phyloP scores from a whole-genome alignment of 192 early-diverging fungal species.

The Globomyces pollinis-pini region DNA sequence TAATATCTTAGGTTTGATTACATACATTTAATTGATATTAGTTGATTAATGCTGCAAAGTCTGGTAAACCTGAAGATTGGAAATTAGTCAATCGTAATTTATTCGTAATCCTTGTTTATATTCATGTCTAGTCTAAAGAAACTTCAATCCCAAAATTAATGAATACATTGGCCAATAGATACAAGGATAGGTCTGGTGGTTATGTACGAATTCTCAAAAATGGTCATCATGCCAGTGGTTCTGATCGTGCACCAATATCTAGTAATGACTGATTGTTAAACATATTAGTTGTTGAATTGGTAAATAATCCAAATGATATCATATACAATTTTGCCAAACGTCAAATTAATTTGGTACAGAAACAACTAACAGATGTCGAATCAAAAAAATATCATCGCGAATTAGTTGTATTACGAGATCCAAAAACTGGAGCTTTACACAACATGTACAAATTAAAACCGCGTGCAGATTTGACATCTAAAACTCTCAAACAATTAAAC shows the following conservation, averaged over 20 bases:
- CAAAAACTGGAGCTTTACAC: conserved; percentile 20
- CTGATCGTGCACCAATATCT: conserved; percentile 82
- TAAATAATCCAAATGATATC: conserved; percentile 72
- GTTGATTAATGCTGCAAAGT: conserved; percentile 81
- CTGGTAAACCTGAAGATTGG: conserved; percentile 39
- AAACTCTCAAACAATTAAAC: conserved; percentile 21
- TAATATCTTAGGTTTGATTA: neutral
- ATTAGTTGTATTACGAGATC: conserved; percentile 28
- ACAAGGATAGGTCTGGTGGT: conserved; percentile 66
- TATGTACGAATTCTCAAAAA: conserved; percentile 82
- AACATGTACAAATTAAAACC: conserved; percentile 7
- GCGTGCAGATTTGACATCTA: conserved; percentile 23
- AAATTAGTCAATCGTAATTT: too few relatives aligned
- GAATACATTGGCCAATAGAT: conserved; percentile 75
- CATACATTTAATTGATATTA: conserved; percentile 32
- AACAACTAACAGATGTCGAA: conserved; percentile 24
- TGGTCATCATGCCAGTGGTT: conserved; percentile 56
- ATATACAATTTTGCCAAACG: conserved; percentile 26
- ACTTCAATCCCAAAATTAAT: conserved; percentile 74
- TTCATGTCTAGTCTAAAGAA: conserved; percentile 41
- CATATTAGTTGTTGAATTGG: conserved; percentile 91
- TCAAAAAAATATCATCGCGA: conserved; percentile 18
- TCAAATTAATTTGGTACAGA: conserved; percentile 14
- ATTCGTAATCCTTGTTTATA: too few relatives aligned
- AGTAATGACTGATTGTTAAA: too few relatives aligned